A percentile compares a stretch with the other conserved stretches of the same genome.
phyloP scores from a whole-genome alignment of 225 moss, liverwort and hornwort genomes.

The Lunularia cruciata region DNA sequence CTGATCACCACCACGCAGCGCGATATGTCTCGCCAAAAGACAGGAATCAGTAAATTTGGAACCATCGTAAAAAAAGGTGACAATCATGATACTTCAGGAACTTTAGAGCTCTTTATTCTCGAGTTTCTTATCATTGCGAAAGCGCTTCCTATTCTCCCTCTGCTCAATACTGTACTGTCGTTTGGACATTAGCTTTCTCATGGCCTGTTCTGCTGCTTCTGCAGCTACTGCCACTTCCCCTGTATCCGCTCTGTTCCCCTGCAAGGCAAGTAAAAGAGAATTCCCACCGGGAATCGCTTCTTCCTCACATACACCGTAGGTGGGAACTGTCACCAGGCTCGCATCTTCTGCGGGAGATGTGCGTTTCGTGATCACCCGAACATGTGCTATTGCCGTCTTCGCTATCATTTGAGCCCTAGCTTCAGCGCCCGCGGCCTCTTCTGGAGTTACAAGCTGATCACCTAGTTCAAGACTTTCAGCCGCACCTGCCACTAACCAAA shows the following conservation, averaged over 20 bases:
- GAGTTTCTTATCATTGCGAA: conserved; percentile 91
- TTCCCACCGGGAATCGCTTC: conserved; percentile 58
- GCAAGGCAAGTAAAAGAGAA: conserved; percentile 51
- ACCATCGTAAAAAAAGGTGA: not conserved
- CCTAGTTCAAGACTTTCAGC: conserved; percentile 85
- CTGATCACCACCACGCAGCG: not conserved
- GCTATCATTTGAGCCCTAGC: conserved; percentile 63
- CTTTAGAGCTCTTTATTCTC: conserved; percentile 39
- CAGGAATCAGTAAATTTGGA: not conserved
- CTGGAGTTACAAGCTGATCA: conserved; percentile 74
- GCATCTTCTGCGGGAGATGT: conserved; percentile 23
- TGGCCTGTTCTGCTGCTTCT: conserved; percentile 88
- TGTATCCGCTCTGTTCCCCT: conserved; percentile 58
- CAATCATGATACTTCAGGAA: not conserved
- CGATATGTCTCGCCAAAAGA: not conserved
- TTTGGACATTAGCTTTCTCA: conserved; percentile 81
- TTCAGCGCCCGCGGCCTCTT: conserved; percentile 73
- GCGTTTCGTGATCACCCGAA: conserved; percentile 31
- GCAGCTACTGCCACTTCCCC: conserved; percentile 67
- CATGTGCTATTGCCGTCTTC: conserved; percentile 58
- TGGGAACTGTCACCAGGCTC: conserved; percentile 11
- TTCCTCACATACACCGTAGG: conserved; percentile 43
- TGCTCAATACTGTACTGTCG: conserved; percentile 82
- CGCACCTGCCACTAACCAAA: conserved; percentile 90
- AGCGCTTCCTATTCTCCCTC: conserved; percentile 87